Evolutionary conservation across 129 eudicot genomes (phyloP).

Genomic region (Chrysanthemum makinoi): DNA sequence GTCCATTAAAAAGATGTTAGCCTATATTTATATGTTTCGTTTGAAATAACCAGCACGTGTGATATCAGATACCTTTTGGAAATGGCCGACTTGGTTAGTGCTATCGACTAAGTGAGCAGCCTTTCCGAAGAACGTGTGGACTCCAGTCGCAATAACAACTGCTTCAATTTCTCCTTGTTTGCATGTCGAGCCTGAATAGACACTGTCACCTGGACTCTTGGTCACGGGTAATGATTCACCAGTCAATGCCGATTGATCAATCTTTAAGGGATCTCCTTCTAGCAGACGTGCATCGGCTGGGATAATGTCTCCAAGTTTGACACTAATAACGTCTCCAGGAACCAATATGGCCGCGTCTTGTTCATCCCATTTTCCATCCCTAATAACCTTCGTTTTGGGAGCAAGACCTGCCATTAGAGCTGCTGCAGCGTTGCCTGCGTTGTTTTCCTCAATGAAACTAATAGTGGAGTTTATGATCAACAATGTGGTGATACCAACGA

Average conservation of each 20-base stretch:
- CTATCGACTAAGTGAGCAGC: slow-evolving; percentile 95
- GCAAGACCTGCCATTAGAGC: slow-evolving; percentile 97
- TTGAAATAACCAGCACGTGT: background rate
- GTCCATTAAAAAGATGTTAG: slow-evolving; percentile 7
- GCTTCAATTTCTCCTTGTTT: slow-evolving; percentile 96
- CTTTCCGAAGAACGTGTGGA: slow-evolving; percentile 87
- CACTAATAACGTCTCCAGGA: slow-evolving; percentile 79
- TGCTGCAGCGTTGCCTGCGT: slow-evolving; percentile 90
- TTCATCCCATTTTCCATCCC: slow-evolving; percentile 84
- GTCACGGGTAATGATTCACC: slow-evolving; percentile 88
- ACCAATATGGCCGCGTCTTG: slow-evolving; percentile 79
- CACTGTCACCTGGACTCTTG: slow-evolving; percentile 67
- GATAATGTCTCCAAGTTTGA: slow-evolving; percentile 79
- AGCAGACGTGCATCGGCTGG: slow-evolving; percentile 94
- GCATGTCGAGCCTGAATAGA: slow-evolving; percentile 84
- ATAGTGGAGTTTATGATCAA: slow-evolving; percentile 84
- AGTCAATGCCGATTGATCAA: slow-evolving; percentile 88
- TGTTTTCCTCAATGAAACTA: slow-evolving; percentile 85
- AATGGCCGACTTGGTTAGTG: slow-evolving; percentile 89
- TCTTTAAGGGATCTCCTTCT: slow-evolving; percentile 82
- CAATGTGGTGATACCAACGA: slow-evolving; percentile 65
- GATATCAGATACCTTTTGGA: slow-evolving; percentile 59
- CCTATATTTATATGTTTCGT: no score
- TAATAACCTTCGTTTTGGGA: slow-evolving; percentile 85
- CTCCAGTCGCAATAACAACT: slow-evolving; percentile 87